These are phyloP conservation scores for Podaxis mareebaensis DNA, from an alignment of 768 basidiomycete species.

Conservation along the genomic window DNA sequence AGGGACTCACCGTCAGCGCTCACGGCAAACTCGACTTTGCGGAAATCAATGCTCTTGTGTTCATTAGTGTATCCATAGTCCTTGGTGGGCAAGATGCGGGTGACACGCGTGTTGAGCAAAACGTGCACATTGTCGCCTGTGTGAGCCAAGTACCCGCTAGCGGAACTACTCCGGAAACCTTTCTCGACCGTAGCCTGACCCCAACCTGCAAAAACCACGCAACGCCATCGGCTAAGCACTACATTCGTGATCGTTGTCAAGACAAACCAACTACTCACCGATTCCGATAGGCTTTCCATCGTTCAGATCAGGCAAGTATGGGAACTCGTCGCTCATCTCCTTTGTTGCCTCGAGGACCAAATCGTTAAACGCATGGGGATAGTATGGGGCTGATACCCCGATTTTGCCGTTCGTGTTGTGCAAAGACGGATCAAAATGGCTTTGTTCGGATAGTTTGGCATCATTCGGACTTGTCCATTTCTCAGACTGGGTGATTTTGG, in stretches of 20 bases:
- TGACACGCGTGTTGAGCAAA: neutral
- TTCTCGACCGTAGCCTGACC: conserved; percentile 22
- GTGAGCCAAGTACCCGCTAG: conserved; percentile 24
- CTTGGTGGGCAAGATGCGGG: conserved; percentile 23
- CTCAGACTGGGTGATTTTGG: neutral
- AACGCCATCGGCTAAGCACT: too few species aligned
- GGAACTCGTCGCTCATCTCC: conserved; percentile 32
- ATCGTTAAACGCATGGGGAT: conserved; percentile 17
- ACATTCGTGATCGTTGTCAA: neutral
- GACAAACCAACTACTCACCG: conserved; percentile 26
- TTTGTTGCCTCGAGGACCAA: conserved; percentile 26
- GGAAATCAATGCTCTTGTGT: neutral
- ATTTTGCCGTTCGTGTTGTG: neutral
- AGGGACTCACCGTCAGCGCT: conserved; percentile 6
- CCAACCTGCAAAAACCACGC: conserved; percentile 18
- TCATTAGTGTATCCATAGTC: conserved; percentile 16
- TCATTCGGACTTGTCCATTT: neutral
- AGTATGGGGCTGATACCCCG: neutral
- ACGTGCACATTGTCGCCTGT: conserved; percentile 31
- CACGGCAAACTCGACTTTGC: conserved; percentile 14
- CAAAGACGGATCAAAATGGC: neutral
- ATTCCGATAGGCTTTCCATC: conserved; percentile 40
- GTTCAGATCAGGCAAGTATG: conserved; percentile 42
- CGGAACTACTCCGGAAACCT: conserved; percentile 25
- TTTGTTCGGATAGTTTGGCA: neutral